Base-by-base conservation (phyloP, 108 stramenopile species). In the Conticribra weissflogii region DNA sequence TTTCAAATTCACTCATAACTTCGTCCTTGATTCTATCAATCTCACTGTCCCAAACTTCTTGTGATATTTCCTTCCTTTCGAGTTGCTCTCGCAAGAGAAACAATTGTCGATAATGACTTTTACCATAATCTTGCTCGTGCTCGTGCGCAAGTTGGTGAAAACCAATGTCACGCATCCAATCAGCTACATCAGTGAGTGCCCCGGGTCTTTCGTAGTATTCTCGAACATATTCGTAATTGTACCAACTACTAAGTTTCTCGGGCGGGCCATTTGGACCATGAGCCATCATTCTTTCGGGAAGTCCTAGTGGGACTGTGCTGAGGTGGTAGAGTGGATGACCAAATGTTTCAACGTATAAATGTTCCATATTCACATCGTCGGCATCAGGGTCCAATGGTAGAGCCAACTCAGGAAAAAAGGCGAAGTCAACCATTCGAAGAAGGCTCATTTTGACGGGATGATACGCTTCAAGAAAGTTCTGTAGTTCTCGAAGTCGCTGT, bases 391-490 rank as follows among this genome's bases (percentile, higher is more conserved):
- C 88, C 21, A 93, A 59, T 36, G 92, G 89, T 7, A 83, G 54
- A 18, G 92, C 88, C 54, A 93, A 61, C 36, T 83, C 83, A 19
- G 87, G 88, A 68, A 92, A 91, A 93, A 94, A 97, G 18, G 86
- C 64, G 68, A 97, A 97, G 53, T 95, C 91, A 51, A 97, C 81
- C 81, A 83, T 88, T 32, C 88, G 71, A 21, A 97, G 81, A 18
- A 95, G 64, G 27, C 79, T 76, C 60, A 93, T 85, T 72, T 94
- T 91, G 58, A 93, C 91, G 44, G 90, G 82, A 54, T 96, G 96
- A 55, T 93, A 89, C 49, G 90, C 85, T 54, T 92, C 85, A 21
- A 97, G 78, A 49, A 95, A 83, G 52, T 91, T 88, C 62, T 94
- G 87, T 30, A 94, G 81, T 36, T 89, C 85, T 17, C 94, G 79